phyloP scores from a whole-genome alignment of 176 grass and related monocot species.

The barley (Hordeum vulgare) region MorexV3_pseudomolecules_assembly NC_058518.1:107761281-107761780 shows the following conservation, averaged over 20 bases:
- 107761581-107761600: no score
- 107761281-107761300: not conserved
- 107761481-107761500: not conserved
- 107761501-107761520: not conserved
- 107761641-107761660: no score
- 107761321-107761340: slow-evolving; percentile 17
- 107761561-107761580: no score
- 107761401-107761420: not conserved
- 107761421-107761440: not conserved
- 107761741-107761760: no score
- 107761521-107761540: slow-evolving; percentile 4
- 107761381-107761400: not conserved
- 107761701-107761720: not conserved
- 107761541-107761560: no score
- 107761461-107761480: not conserved
- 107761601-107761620: no score
- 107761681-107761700: no score
- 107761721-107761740: not conserved
- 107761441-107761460: not conserved
- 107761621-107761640: no score
- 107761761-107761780: no score
- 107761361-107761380: slow-evolving; percentile 22
- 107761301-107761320: slow-evolving; percentile 15
- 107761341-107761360: slow-evolving; percentile 13
- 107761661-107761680: no score